phyloP scores from a whole-genome alignment of 2,329 filamentous ascomycete species.

The Cercospora sesami region DNA sequence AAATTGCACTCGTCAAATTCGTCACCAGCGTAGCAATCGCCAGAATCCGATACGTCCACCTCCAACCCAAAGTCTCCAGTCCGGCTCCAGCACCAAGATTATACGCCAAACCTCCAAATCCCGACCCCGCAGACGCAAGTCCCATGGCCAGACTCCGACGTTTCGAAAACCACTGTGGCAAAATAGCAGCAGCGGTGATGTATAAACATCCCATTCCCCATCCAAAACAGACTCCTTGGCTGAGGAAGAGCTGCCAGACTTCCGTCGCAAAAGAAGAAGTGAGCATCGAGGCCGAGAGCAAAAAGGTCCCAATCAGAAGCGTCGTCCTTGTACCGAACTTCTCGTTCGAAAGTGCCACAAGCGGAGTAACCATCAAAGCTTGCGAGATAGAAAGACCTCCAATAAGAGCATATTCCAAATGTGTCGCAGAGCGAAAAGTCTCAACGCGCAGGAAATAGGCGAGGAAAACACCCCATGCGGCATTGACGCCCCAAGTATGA shows the following conservation, averaged over 20 bases:
- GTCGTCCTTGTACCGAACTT: conserved; percentile 62
- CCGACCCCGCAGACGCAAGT: conserved; percentile 64
- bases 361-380: conserved; percentile 65
- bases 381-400: conserved; percentile 66
- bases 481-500: conserved; percentile 50
- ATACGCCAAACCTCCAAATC: conserved; percentile 70
- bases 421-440: conserved; percentile 60
- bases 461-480: conserved; percentile 64
- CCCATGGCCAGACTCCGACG: conserved; percentile 67
- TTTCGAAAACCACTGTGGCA: conserved; percentile 72
- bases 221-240: conserved; percentile 71
- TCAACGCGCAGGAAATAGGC: conserved; percentile 68
- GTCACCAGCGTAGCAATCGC: conserved; percentile 62
- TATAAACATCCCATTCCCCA: conserved; percentile 73
- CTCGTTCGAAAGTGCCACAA: conserved; percentile 61
- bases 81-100: conserved; percentile 65
- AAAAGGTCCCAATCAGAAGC: conserved; percentile 62
- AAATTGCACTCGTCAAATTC: conserved; percentile 60
- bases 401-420: conserved; percentile 71
- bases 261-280: conserved; percentile 66
- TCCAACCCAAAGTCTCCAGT: conserved; percentile 54
- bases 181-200: conserved; percentile 63
- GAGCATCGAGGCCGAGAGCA: conserved; percentile 65
- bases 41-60: conserved; percentile 58
- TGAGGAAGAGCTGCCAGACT: conserved; percentile 73